These are phyloP conservation scores for Tylopilus sp. DNA, from an alignment of 1,284 basidiomycete species.

Conservation along the genomic window DNA sequence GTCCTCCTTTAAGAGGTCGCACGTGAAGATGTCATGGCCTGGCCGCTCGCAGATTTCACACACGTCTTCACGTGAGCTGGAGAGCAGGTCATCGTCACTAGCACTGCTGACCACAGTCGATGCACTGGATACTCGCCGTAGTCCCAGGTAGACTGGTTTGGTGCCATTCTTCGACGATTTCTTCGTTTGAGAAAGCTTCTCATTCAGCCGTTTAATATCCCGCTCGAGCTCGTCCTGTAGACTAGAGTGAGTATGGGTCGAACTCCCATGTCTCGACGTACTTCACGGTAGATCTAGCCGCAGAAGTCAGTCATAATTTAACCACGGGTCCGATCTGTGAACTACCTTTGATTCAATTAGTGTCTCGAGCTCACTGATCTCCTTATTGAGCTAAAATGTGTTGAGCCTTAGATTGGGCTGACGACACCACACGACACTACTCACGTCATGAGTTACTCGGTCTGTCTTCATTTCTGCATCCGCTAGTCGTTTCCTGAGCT, in stretches of 20 bases:
- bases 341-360: conserved; percentile 82
- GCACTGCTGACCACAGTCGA: conserved; percentile 22
- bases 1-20: conserved; percentile 55
- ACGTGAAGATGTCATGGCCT: conserved; percentile 79
- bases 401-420: conserved; percentile 4
- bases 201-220: conserved; percentile 72
- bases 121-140: conserved; percentile 25
- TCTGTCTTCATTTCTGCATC: conserved; percentile 72
- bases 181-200: conserved; percentile 55
- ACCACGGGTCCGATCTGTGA: background rate
- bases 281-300: conserved; percentile 81
- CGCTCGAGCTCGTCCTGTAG: conserved; percentile 81
- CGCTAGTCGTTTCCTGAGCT: conserved; percentile 59
- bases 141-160: conserved; percentile 37
- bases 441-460: conserved; percentile 64
- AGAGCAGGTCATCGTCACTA: conserved; percentile 14
- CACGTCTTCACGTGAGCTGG: conserved; percentile 37
- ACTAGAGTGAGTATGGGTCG: conserved; percentile 5
- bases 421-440: conserved; percentile 21
- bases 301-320: conserved; percentile 11
- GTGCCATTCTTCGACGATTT: conserved; percentile 51
- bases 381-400: conserved; percentile 69
- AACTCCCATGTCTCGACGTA: conserved; percentile 27
- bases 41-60: conserved; percentile 82
- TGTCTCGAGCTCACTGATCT: conserved; percentile 84